Base-by-base conservation (phyloP, 179 eudicot genomes). In the Actinidia arguta region DNA sequence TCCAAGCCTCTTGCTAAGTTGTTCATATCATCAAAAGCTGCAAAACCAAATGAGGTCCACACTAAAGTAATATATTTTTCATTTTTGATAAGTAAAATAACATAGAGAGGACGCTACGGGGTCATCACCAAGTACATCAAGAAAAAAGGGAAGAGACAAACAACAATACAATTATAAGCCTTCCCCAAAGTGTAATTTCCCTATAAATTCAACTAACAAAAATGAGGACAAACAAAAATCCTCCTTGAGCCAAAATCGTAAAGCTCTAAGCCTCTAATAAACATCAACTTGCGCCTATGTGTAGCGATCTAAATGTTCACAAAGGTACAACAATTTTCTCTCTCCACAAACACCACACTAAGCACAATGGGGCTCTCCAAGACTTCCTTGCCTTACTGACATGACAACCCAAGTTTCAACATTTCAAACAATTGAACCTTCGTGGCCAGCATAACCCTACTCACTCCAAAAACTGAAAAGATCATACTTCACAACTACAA, bases 1-100 rank as follows among this genome's bases (percentile, higher is more conserved):
- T 85, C 85, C 91, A 91, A 87, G 85, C 72, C 82, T 13, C 83
- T 85, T 46, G 87, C 87, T 78, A 92, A 75, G 11, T 55, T 9
- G 14, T 9, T 62, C 78, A 92, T 90, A 24, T 44, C 36, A 3
- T 85, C 85, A 66, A 73, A 61, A 14, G 93, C 93, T 90, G 89
- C 78, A 85, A 81, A 50, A 78, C 27, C 50, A 50, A 46, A 73
- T 44, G 73, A 36, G 47, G 4, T 36, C 18, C n/a, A 68, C n/a
- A 68, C n/a, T 68, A 5, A 39, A 39, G n/a, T n/a, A n/a, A n/a
- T n/a, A n/a, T n/a, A n/a, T n/a, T n/a, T n/a, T n/a, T n/a, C n/a
- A n/a, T n/a, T n/a, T n/a, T n/a, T n/a, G n/a, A n/a, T n/a, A n/a
- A n/a, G n/a, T n/a, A n/a, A n/a, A n/a, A n/a, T n/a, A n/a, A n/a